Evolutionary conservation across 306 rosid species (phyloP), one percentile per base, ranked within the genome.

Genomic region (Inga leiocalycina): DNA sequence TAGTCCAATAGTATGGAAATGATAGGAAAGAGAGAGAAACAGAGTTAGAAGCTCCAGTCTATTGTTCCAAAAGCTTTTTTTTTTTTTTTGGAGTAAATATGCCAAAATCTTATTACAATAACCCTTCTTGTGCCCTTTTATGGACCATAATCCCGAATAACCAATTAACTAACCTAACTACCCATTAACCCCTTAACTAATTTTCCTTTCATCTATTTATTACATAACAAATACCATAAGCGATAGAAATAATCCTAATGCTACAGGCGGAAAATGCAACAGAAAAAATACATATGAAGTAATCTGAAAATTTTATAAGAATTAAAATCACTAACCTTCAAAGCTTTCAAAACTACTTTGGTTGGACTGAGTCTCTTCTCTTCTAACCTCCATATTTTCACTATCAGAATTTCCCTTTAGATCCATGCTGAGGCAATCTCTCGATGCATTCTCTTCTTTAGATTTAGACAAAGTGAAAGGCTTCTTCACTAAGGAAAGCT

Each of bases 401-500:
- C 64, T 57, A 51, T 46, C 82, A 43, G 80, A 77, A 52, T 78
- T 12, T 83, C 83, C 85, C 73, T 68, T 68, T 69, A 80, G 77
- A 48, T 86, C 87, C 68, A 65, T 79, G 74, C 84, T 86, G 24
- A 69, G 79, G 70, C 43, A 74, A 81, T 34, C 41, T 56, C 45
- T 76, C 19, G 65, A 75, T 43, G 62, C 72, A 17, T 79, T 76
- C 73, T 71, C 86, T 67, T 82, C 82, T 16, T 72, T 79, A 32
- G 88, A 80, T 16, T 72, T 78, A 32, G 88, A 80, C 79, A 76
- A 46, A 69, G 81, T 77, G 76, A 68, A 78, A 45, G 86, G 89
- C 77, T 70, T 89, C 89, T 92, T 92, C 82, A 88, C 90, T 51
- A 88, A 69, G 46, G 97, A 96, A 86, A 93, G 94, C 88, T 96